A percentile compares a stretch with the other conserved stretches of the same genome.
phyloP scores from a whole-genome alignment of 495 filamentous ascomycete genomes.

The Astrocystis sublimbata region DNA sequence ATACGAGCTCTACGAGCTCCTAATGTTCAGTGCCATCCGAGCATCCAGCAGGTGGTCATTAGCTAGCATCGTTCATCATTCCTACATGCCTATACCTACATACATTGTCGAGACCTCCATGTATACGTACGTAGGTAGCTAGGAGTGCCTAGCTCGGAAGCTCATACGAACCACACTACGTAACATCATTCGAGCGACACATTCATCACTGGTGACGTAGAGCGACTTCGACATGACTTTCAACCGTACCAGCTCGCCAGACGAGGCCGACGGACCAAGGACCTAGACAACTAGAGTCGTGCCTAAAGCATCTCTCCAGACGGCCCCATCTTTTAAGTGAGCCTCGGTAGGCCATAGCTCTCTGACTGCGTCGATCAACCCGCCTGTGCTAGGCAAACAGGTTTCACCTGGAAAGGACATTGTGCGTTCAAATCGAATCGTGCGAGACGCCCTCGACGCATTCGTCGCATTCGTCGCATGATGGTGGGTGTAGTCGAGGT shows the following conservation, averaged over 20 bases:
- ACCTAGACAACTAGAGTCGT: too few species aligned
- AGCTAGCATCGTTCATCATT: too few species aligned
- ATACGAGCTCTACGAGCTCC: slow-evolving; percentile 15
- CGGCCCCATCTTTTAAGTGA: neutral
- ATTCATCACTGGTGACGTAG: neutral
- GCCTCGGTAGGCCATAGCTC: neutral
- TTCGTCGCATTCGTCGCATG: slow-evolving; percentile 11
- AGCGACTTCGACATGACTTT: neutral
- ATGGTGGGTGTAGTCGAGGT: slow-evolving; percentile 10
- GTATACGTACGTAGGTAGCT: too few species aligned
- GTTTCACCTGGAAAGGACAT: neutral
- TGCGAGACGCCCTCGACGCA: slow-evolving; percentile 5
- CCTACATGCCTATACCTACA: too few species aligned
- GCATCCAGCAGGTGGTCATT: too few species aligned
- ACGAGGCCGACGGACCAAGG: too few species aligned
- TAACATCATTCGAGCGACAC: neutral
- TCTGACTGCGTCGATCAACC: neutral
- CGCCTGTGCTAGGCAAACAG: neutral
- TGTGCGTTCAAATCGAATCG: neutral
- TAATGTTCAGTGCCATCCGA: too few species aligned
- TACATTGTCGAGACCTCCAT: too few species aligned
- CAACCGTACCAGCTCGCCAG: too few species aligned
- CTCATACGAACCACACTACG: neutral
- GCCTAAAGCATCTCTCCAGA: neutral
- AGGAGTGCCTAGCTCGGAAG: neutral